These are phyloP conservation scores for Cryphonectria carpinicola DNA, from an alignment of 2,329 filamentous ascomycete genomes.

Conservation along the genomic window DNA sequence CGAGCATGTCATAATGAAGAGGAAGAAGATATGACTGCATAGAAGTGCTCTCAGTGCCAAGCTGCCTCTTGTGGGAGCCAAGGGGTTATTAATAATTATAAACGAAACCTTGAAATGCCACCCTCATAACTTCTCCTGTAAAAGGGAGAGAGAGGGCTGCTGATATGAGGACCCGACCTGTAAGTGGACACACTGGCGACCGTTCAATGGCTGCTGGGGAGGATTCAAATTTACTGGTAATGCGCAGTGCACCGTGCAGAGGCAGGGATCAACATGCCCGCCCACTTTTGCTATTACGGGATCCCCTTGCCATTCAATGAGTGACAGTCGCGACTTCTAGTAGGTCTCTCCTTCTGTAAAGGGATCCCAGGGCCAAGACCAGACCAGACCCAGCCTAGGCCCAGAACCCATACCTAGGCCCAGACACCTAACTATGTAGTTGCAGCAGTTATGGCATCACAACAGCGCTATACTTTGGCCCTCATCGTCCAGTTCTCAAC, in stretches of 20 bases:
- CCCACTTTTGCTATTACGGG: conserved; percentile 14
- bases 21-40: background rate
- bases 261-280: background rate
- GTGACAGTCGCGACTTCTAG: background rate
- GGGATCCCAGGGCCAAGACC: background rate
- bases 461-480: background rate
- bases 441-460: background rate
- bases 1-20: background rate
- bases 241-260: conserved; percentile 1
- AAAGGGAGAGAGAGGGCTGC: background rate
- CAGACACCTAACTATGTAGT: too few relatives aligned
- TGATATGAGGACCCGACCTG: conserved; percentile 7
- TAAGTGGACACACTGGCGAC: background rate
- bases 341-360: background rate
- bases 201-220: background rate
- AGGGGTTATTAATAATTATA: background rate
- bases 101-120: background rate
- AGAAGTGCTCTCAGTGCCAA: background rate
- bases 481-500: background rate
- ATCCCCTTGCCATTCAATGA: background rate
- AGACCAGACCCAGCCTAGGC: background rate
- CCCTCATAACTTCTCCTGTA: background rate
- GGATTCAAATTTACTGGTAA: conserved; percentile 8
- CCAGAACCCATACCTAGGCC: too few relatives aligned
- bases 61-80: background rate